Evolutionary conservation across 192 early-diverging fungal species (phyloP), one percentile per base, ranked within the genome.

Genomic region (Coemansia sp.): DNA sequence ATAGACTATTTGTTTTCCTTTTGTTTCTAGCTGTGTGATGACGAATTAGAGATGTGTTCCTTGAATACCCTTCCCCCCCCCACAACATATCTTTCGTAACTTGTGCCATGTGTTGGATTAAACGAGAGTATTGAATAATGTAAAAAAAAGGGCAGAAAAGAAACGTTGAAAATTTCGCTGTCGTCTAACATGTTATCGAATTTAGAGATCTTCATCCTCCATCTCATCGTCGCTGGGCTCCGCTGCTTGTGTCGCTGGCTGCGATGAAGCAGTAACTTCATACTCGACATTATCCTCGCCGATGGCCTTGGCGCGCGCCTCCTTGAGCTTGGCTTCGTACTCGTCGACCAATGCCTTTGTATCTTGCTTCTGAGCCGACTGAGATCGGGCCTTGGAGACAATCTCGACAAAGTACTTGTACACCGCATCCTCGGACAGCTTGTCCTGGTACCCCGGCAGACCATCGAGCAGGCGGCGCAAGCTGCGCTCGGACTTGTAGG

Each of bases 401-500:
- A 99, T 95, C 62, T 99, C 98, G 23, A 76, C 62, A 66, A 98
- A 90, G 50, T 86, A 84, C 77, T 97, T 97, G 78, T 88, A 91
- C 31, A 99, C 90, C 2, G 82, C 70, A 11, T 89, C 86, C 64
- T 97, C 95, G 58, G 93, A 84, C 17, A 99, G 84, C 77, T 98
- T 99, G 68, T 99, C 93, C 67, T 93, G 90, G 77, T 95, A 99
- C 46, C 87, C 72, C 5, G 92, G 90, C 55, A 97, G 85, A 17
- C 86, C 87, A 38, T 98, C 98, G 27, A 95, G 46, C 19, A 99
- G 76, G 64, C 92, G 91, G 63, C 90, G 92, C 58, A 95, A 86
- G 50, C 89, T 93, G 72, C 90, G 92, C 67, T 97, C 97, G 4
- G 88, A 88, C 64, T 92, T 91, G 84, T 91, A 96, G 0, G 93